Conservation (phyloP, 1,284 basidiomycete species). For the Ceratobasidium sp. region DNA sequence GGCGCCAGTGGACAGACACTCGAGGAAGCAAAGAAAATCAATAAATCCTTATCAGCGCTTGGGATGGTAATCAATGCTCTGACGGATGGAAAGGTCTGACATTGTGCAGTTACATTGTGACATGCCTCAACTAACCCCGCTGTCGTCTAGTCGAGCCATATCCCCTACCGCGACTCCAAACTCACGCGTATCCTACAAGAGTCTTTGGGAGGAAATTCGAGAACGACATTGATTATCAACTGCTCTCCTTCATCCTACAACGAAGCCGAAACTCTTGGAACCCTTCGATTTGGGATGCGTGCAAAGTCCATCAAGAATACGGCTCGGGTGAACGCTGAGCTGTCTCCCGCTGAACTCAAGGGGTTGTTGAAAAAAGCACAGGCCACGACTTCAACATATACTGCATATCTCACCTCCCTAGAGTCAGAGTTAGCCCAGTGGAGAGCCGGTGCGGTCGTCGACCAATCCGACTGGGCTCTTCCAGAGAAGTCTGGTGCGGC, state of each 20-base stretch:
- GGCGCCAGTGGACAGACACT: slow-evolving; percentile 98
- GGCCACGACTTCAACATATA: slow-evolving; percentile 82
- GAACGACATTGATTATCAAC: slow-evolving; percentile 99
- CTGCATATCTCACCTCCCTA: slow-evolving; percentile 88
- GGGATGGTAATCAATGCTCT: slow-evolving; percentile 99
- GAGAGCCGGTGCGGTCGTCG: slow-evolving; percentile 89
- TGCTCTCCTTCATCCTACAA: slow-evolving; percentile 98
- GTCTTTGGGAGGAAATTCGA: slow-evolving; percentile 98
- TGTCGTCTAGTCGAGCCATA: slow-evolving; percentile 83
- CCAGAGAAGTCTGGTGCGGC: slow-evolving; percentile 66
- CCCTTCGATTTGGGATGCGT: slow-evolving; percentile 97
- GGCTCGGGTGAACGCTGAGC: slow-evolving; percentile 97
- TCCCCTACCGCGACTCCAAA: slow-evolving; percentile 99
- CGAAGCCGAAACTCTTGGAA: slow-evolving; percentile 96
- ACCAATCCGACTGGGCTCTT: slow-evolving; percentile 84
- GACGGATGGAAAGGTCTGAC: slow-evolving; percentile 89
- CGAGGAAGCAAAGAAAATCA: slow-evolving; percentile 99
- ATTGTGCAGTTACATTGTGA: not conserved
- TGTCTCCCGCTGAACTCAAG: slow-evolving; percentile 97
- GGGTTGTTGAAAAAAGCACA: slow-evolving; percentile 90
- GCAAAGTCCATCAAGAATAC: slow-evolving; percentile 99
- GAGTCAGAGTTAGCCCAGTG: slow-evolving; percentile 93
- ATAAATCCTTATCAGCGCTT: slow-evolving; percentile 96
- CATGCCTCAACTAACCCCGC: not conserved
- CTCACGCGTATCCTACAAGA: slow-evolving; percentile 99